Conservation (phyloP, 768 basidiomycete species). For the Leccinum pellstonianum region DNA sequence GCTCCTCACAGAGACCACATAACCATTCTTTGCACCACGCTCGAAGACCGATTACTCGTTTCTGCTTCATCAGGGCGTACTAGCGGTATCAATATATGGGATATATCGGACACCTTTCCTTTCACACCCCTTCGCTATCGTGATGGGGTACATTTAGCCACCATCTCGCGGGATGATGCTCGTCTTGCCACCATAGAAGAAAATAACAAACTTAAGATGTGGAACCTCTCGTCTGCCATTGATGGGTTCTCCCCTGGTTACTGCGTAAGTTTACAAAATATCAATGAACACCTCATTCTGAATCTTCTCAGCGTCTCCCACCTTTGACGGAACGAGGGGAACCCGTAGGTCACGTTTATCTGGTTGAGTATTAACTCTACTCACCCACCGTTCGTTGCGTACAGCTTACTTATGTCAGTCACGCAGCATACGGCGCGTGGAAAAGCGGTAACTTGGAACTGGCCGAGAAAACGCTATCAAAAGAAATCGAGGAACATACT, state of each 20-base stretch:
- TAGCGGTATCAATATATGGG: slow-evolving; percentile 13
- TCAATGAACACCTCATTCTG: background rate
- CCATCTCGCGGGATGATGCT: slow-evolving; percentile 6
- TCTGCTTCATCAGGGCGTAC: background rate
- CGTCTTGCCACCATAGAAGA: too few relatives aligned
- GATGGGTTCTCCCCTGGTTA: background rate
- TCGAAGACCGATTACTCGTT: slow-evolving; percentile 7
- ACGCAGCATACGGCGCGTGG: slow-evolving; percentile 6
- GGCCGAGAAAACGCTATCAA: slow-evolving; percentile 7
- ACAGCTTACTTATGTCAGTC: slow-evolving; percentile 16
- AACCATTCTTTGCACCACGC: slow-evolving; percentile 8
- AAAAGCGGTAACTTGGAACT: slow-evolving; percentile 4
- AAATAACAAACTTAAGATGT: too few relatives aligned
- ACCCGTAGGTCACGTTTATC: slow-evolving; percentile 5
- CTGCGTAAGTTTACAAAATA: background rate
- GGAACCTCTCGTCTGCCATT: background rate
- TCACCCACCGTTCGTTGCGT: background rate
- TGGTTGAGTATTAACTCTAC: background rate
- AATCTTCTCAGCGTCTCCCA: slow-evolving; percentile 10
- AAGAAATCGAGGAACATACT: slow-evolving; percentile 9
- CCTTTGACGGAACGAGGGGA: background rate
- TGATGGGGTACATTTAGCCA: too few relatives aligned
- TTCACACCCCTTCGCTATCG: slow-evolving; percentile 4
- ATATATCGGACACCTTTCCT: background rate
- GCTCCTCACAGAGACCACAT: slow-evolving; percentile 3